Evolutionary conservation across 306 rosid genomes (phyloP), one percentile per base, ranked within the genome.

Genomic region (Trifolium repens): DNA sequence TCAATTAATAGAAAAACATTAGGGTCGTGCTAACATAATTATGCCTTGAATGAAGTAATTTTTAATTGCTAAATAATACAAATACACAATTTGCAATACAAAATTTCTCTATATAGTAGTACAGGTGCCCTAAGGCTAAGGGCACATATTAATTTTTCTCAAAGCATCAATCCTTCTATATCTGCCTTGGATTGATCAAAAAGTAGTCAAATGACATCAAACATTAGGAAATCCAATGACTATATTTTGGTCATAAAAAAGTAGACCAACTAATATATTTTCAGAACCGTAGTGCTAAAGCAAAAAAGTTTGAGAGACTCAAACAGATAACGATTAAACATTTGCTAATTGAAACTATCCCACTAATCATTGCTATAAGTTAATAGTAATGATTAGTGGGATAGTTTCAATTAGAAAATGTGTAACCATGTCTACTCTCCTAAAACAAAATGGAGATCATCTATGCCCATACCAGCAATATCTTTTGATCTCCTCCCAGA

Each of bases 371-470:
- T 47, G 13, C 24, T 17, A 1, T 16, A 24, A 66, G 42, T 1
- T 52, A 55, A 35, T 9, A 3, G 32, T 12, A 46, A 62, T 19
- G 62, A 43, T 8, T 44, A 9, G n/a, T 69, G 37, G 50, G 40
- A 68, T 77, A 32, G n/a, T 47, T 22, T 57, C 27, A 40, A 12
- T 10, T 27, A 22, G 66, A 27, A 32, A 37, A 67, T 24, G 35
- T 32, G 35, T 32, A 32, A 32, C 26, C 69, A 66, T 73, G 24
- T 46, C 75, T 55, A 44, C 2, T 46, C 61, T 78, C 55, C 87
- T 82, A 93, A 47, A 17, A 93, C 90, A 49, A 82, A 53, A 1
- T 85, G 84, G 2, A 93, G 75, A 89, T 93, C 96, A 3, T 79
- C 44, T 0, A 34, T 30, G 6, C 73, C 69, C 9, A 71, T 69